These are phyloP conservation scores for Camellia granthamiana DNA, from an alignment of 148 eudicot species.

Conservation along the genomic window DNA sequence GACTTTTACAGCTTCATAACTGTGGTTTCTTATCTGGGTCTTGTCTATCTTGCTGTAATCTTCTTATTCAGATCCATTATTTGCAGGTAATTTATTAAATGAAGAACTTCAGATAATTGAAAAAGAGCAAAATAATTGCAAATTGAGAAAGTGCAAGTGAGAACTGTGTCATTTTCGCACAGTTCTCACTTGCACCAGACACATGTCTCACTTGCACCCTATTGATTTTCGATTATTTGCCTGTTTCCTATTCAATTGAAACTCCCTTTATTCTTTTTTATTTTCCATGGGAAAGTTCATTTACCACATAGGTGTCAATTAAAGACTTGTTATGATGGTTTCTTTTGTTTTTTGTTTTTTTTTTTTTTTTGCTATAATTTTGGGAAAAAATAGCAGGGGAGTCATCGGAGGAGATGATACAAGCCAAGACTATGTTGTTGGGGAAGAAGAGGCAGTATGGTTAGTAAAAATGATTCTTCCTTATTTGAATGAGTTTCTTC, in stretches of 20 bases:
- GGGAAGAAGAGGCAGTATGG: constrained; percentile 84
- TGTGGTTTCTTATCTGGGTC: constrained; percentile 57
- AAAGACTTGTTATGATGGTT: no score
- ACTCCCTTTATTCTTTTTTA: background rate
- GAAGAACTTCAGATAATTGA: no score
- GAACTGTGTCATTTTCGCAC: no score
- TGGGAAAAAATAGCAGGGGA: constrained; percentile 32
- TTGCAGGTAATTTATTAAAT: constrained; percentile 37
- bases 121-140: no score
- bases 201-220: no score
- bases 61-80: constrained; percentile 62
- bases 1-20: constrained; percentile 56
- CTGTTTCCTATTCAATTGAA: no score
- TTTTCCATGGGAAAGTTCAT: background rate
- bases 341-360: background rate
- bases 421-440: constrained; percentile 37
- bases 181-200: no score
- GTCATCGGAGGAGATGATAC: constrained; percentile 20
- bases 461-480: constrained; percentile 57
- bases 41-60: constrained; percentile 62
- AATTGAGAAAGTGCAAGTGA: no score
- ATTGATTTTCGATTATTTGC: no score
- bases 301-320: no score
- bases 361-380: background rate
- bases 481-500: constrained; percentile 61